These are phyloP conservation scores for Microdochium trichocladiopsis DNA, from an alignment of 2,329 filamentous ascomycete genomes.

Conservation along the genomic window DNA sequence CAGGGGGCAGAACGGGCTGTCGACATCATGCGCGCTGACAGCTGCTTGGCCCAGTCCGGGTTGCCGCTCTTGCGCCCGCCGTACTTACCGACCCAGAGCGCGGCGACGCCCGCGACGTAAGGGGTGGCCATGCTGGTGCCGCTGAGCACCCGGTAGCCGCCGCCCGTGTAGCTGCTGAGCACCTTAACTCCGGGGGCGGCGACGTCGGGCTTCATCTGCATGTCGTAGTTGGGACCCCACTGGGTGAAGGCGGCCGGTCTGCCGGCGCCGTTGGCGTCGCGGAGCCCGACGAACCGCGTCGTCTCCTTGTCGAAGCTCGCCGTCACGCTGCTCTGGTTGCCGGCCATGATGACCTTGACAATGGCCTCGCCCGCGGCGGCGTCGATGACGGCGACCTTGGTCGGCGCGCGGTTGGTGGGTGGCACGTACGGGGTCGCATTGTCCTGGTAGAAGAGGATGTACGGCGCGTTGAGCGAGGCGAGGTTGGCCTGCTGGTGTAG, in stretches of 20 bases:
- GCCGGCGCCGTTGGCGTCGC: constrained; percentile 10
- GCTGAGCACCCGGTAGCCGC: constrained; percentile 30
- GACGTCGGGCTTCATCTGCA: constrained; percentile 31
- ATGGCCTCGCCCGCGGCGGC: constrained; percentile 20
- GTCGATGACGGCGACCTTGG: constrained; percentile 11
- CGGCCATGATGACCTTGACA: constrained; percentile 16
- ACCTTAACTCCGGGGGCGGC: constrained; percentile 32
- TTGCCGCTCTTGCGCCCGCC: constrained; percentile 15
- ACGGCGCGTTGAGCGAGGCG: constrained; percentile 16
- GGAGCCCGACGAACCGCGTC: constrained; percentile 11
- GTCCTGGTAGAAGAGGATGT: constrained; percentile 24
- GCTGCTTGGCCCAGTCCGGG: constrained; percentile 12
- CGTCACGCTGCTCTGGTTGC: constrained; percentile 17
- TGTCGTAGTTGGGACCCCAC: constrained; percentile 33
- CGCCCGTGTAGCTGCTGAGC: constrained; percentile 30
- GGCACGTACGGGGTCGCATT: constrained; percentile 9
- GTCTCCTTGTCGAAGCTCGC: constrained; percentile 13
- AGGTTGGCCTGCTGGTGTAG: constrained; percentile 19
- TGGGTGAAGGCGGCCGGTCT: constrained; percentile 21
- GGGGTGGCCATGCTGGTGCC: constrained; percentile 40
- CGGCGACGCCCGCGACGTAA: constrained; percentile 30
- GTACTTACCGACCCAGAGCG: constrained; percentile 19
- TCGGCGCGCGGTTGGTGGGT: constrained; percentile 3
- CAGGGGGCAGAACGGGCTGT: constrained; percentile 18
- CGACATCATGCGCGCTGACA: constrained; percentile 18